A percentile compares a stretch with the other conserved stretches of the same genome.
These are phyloP conservation scores for Vachellia collinsii DNA, from an alignment of 306 rosid genomes.

Conservation along the genomic window DNA sequence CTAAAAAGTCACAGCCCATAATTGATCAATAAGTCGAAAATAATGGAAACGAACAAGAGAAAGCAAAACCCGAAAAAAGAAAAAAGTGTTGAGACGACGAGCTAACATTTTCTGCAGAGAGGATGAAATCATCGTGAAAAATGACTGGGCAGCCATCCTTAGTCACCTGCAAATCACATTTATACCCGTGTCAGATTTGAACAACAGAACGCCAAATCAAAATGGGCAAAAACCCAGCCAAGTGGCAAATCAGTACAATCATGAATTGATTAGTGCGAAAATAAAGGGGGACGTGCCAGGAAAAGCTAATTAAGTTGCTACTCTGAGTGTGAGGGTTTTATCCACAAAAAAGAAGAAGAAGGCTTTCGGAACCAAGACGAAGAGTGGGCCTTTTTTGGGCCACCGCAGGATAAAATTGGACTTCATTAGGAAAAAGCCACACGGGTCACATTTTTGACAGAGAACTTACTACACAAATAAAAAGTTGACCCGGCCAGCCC, in stretches of 20 bases:
- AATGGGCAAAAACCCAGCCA: not conserved
- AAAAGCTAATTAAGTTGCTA: too few species aligned
- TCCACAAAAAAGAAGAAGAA: too few species aligned
- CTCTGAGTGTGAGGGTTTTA: too few species aligned
- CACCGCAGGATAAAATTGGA: not conserved
- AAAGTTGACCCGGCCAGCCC: not conserved
- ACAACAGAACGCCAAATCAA: not conserved
- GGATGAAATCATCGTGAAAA: conserved; percentile 70
- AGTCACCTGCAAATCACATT: conserved; percentile 69
- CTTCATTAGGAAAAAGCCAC: not conserved
- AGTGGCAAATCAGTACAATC: not conserved
- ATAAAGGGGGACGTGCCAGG: too few species aligned
- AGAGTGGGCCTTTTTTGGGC: too few species aligned
- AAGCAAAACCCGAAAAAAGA: too few species aligned
- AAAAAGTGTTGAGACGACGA: not conserved
- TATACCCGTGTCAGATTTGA: conserved; percentile 41
- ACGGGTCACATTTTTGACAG: not conserved
- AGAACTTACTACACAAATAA: not conserved
- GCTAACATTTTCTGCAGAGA: conserved; percentile 59
- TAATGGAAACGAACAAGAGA: too few species aligned
- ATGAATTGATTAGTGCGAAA: too few species aligned
- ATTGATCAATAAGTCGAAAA: not conserved
- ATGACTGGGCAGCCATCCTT: conserved; percentile 79
- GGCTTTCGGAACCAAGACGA: too few species aligned
- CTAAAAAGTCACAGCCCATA: conserved; percentile 37